Percentiles rank a stretch among this genome's conserved stretches.
phyloP scores from a whole-genome alignment of 1,284 basidiomycete species.

The Butyriboletus appendiculatus region DNA sequence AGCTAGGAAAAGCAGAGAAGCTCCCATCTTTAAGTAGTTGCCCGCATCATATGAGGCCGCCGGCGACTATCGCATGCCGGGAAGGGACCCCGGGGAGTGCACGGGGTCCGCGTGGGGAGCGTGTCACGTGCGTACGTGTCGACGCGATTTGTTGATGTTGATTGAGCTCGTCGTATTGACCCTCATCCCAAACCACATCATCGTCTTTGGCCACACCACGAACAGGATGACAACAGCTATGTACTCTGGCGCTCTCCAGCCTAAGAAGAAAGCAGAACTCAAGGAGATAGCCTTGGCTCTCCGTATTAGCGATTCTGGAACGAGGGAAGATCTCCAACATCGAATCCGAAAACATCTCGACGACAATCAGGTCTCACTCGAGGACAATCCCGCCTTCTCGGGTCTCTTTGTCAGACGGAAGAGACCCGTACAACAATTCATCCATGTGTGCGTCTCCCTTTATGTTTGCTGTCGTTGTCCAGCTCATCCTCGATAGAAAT shows the following conservation, averaged over 20 bases:
- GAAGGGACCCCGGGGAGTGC: slow-evolving; percentile 1
- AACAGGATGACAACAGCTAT: slow-evolving; percentile 31
- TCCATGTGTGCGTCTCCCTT: slow-evolving; percentile 11
- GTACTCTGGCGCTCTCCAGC: slow-evolving; percentile 48
- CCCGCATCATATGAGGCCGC: neutral
- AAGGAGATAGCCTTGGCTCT: slow-evolving; percentile 57
- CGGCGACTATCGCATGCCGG: neutral
- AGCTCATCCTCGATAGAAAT: slow-evolving; percentile 20
- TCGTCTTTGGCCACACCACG: neutral
- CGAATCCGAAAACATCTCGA: slow-evolving; percentile 63
- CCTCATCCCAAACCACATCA: slow-evolving; percentile 7
- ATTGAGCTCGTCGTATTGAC: slow-evolving; percentile 17
- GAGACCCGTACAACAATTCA: slow-evolving; percentile 39
- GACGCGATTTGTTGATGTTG: slow-evolving; percentile 34
- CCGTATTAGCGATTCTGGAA: slow-evolving; percentile 50
- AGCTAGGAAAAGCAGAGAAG: neutral
- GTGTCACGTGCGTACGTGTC: slow-evolving; percentile 30
- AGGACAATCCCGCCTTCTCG: slow-evolving; percentile 53
- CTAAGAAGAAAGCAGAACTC: slow-evolving; percentile 64
- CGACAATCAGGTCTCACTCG: slow-evolving; percentile 47
- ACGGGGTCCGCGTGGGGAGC: slow-evolving; percentile 15
- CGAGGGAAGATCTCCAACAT: slow-evolving; percentile 56
- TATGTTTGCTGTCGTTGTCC: neutral
- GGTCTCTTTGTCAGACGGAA: slow-evolving; percentile 52
- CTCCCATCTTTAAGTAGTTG: neutral